Evolutionary conservation across 2,329 filamentous ascomycete genomes (phyloP).

Genomic region (Ciborinia camelliae): DNA sequence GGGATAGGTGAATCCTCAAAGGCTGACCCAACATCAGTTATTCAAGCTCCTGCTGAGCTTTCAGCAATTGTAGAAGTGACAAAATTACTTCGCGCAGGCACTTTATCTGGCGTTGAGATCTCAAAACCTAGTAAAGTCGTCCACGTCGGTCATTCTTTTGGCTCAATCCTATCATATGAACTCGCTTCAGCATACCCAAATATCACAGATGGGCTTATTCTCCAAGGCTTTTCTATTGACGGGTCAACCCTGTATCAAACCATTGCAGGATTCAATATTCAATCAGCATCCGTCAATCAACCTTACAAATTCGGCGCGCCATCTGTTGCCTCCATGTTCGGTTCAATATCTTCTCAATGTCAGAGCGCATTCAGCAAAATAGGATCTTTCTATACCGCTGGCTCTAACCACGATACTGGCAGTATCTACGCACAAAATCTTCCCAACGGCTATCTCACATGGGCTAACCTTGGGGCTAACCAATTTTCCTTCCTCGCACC

Average conservation of each 20-base stretch:
- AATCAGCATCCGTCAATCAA: constrained; percentile 4
- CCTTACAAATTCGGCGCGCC: not conserved
- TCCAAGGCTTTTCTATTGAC: constrained; percentile 16
- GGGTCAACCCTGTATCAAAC: not conserved
- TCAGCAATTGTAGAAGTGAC: constrained; percentile 13
- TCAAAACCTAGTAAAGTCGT: constrained; percentile 3
- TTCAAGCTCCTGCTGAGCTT: constrained; percentile 14
- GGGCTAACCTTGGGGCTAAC: constrained; percentile 10
- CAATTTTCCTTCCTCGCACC: constrained; percentile 13
- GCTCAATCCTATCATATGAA: constrained; percentile 10
- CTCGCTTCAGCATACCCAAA: constrained; percentile 8
- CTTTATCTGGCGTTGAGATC: not conserved
- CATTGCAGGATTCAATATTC: not conserved
- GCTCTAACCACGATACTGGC: not conserved
- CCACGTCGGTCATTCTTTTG: constrained; percentile 16
- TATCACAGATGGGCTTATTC: constrained; percentile 14
- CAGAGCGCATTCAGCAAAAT: not conserved
- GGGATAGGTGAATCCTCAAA: constrained; percentile 15
- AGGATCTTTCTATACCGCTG: not conserved
- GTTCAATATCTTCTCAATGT: not conserved
- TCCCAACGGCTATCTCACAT: constrained; percentile 12
- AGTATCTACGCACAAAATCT: not conserved
- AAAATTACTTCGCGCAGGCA: not conserved
- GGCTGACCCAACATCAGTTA: not conserved
- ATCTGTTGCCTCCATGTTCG: not conserved